Base-by-base conservation (phyloP, 2,329 filamentous ascomycete species). In the Colletotrichum tabaci region DNA sequence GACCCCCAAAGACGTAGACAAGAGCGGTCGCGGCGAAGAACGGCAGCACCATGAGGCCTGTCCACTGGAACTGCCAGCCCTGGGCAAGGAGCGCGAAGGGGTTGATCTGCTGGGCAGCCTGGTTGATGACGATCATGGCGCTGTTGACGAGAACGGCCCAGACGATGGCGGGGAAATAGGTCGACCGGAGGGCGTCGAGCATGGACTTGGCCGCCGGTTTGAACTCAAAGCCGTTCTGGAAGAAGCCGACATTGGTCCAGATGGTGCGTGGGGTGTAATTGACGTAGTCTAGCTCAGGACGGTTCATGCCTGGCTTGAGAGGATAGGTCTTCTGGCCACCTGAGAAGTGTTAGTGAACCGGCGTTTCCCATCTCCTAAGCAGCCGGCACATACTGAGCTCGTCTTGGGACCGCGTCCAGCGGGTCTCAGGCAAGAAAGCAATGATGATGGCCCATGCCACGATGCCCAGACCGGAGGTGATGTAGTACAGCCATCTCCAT, bases 401-500 rank as follows among this genome's bases (percentile, higher is more conserved):
- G 5, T 78, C 76, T 10, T 70, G 72, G 1, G 79, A 77, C 15
- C 81, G 75, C 0, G 71, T 76, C 77, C 77, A 81, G 4, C 79
- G 75, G 0, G 81, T 82, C 74, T 83, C 81, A 2, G 81, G 81
- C 2, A 83, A 70, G 23, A 79, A 77, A 3, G 73, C 63, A 7
- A 82, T 74, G 12, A 82, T 66, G 21, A 76, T 52, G 4, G 81
- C 61, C 81, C 81, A 83, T 2, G 80, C 78, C 0, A 78, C 47
- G 13, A 79, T 66, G 3, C 78, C 79, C 10, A 77, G 53, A 9
- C 74, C 76, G 1, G 79, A 79, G 2, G 79, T 79, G 52, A 79
- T 76, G 52, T 75, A 80, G 72, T 83, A 83, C 18, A 83, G 67
- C 75, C 75, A 80, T 21, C 81, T 76, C 81, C 80, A 82, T 50